A percentile compares a stretch with the other conserved stretches of the same genome.
phyloP scores from a whole-genome alignment of 1,284 basidiomycete genomes.

The Cystobasidiaceae sp. region DNA sequence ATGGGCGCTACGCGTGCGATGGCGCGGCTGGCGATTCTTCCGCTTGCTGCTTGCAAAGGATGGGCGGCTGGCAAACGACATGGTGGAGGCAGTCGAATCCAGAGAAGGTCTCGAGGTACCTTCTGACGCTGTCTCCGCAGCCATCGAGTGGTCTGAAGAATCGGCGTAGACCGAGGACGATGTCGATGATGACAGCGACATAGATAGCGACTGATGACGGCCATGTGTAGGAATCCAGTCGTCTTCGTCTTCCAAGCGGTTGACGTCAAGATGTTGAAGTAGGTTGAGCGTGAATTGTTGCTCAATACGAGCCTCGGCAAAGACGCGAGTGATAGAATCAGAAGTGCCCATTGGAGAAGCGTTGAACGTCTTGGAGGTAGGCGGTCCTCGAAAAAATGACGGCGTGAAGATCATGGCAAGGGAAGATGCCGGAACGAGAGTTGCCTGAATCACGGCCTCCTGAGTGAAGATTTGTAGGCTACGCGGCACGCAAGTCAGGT shows the following conservation, averaged over 20 bases:
- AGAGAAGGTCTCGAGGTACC: slow-evolving; percentile 1
- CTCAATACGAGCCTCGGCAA: slow-evolving; percentile 60
- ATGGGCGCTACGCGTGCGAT: not conserved
- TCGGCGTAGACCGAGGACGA: not conserved
- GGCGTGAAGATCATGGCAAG: slow-evolving; percentile 41
- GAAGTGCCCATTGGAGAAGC: not conserved
- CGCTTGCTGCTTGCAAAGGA: slow-evolving; percentile 8
- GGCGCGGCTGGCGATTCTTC: not conserved
- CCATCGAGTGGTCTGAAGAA: not conserved
- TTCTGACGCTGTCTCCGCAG: not conserved
- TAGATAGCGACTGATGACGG: not conserved
- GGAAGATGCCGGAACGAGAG: slow-evolving; percentile 68
- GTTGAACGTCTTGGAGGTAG: not conserved
- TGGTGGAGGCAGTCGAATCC: slow-evolving; percentile 8
- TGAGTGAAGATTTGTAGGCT: slow-evolving; percentile 73
- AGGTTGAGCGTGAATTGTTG: slow-evolving; percentile 79
- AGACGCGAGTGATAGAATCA: slow-evolving; percentile 27
- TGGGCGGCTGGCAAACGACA: not conserved
- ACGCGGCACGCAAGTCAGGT: not conserved
- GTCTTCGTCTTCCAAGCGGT: slow-evolving; percentile 18
- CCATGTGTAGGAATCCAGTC: slow-evolving; percentile 25
- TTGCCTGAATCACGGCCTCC: slow-evolving; percentile 61
- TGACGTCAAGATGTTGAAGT: slow-evolving; percentile 62
- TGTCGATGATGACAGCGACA: not conserved
- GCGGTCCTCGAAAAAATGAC: slow-evolving; percentile 13